Percentiles rank a stretch among this genome's conserved stretches.
Conservation (phyloP, 106 monocot species). For the Dendrobium catenatum region DNA sequence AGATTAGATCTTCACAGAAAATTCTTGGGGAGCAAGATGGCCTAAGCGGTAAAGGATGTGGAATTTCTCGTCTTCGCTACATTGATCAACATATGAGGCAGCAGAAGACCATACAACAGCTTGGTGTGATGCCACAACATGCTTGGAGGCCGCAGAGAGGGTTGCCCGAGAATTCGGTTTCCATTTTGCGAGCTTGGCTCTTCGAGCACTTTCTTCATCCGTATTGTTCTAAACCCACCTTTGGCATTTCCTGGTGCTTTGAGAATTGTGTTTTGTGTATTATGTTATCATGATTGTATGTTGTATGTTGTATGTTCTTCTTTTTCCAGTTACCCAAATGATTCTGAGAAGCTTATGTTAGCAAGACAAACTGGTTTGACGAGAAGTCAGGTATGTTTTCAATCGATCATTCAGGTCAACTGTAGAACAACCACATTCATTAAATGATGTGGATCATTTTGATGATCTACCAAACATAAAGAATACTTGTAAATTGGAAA, state of each 20-base stretch:
- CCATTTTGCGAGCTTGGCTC: conserved; percentile 22
- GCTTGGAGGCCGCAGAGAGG: conserved; percentile 32
- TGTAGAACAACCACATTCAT: not conserved
- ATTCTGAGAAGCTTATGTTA: conserved; percentile 61
- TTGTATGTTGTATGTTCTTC: not conserved
- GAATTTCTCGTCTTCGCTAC: conserved; percentile 13
- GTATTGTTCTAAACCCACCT: conserved; percentile 2
- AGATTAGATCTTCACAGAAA: conserved; percentile 38
- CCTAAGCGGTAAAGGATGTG: conserved; percentile 27
- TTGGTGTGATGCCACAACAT: conserved; percentile 17
- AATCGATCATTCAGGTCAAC: not conserved
- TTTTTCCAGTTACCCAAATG: conserved; percentile 44
- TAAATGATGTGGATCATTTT: not conserved
- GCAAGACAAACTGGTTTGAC: conserved; percentile 57
- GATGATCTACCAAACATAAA: not conserved
- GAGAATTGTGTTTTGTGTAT: not conserved
- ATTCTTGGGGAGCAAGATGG: conserved; percentile 16
- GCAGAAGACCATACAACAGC: conserved; percentile 20
- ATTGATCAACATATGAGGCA: conserved; percentile 26
- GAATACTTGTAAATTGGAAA: not conserved
- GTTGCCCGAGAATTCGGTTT: conserved; percentile 15
- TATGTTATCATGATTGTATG: conserved; percentile 2
- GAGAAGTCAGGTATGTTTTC: conserved; percentile 41
- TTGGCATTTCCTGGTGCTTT: not conserved
- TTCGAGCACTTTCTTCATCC: conserved; percentile 26